Evolutionary conservation across 1,139 yeast genomes (phyloP), one percentile per base, ranked within the genome.

Genomic region (Pichia sp.): DNA sequence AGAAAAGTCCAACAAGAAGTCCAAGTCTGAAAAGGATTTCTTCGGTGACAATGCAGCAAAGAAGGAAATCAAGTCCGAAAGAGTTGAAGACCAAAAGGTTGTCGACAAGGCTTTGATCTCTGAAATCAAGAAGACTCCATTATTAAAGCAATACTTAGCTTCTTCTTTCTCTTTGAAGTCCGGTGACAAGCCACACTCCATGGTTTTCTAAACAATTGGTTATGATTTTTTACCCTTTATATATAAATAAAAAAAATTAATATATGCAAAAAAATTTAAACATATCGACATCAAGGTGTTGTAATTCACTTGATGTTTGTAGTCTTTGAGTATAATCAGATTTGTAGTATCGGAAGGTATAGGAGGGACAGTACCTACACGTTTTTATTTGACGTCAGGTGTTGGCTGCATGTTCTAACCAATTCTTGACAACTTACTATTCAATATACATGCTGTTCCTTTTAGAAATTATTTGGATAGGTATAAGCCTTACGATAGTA

Each of bases 131-230:
- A 87, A 91, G 84, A 90, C 97, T 68, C 96, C 97, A 73, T 83
- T 90, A 76, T 88, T 93, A 75, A 88, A 89, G 79, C 96, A 91
- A 79, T 93, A 93, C 85, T 85, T 93, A 75, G 86, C 96, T 65
- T 77, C 97, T 67, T 77, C 96, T 63, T 93, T 93, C 91, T 85
- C 96, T 65, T 85, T 93, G 76, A 91, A 89, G 87, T 83, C 81
- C 79, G 98, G 99, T 76, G 99, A 93, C 83, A 89, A 80, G 77
- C 99, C 99, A 71, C 99, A 93, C 79, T 85, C 89, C 75, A 89
- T 93, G 85, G 89, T 90, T 83, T 91, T 93, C 77, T 91, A 89
- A 85, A 40, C 31, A 38, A 40, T 43, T 49, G 44, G 48, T 41
- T 44, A 38, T 39, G 40, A 41, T 40, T 44, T 48, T 45, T 39